Conservation (phyloP, 2,329 filamentous ascomycete genomes). For the Cercospora citrullina region DNA sequence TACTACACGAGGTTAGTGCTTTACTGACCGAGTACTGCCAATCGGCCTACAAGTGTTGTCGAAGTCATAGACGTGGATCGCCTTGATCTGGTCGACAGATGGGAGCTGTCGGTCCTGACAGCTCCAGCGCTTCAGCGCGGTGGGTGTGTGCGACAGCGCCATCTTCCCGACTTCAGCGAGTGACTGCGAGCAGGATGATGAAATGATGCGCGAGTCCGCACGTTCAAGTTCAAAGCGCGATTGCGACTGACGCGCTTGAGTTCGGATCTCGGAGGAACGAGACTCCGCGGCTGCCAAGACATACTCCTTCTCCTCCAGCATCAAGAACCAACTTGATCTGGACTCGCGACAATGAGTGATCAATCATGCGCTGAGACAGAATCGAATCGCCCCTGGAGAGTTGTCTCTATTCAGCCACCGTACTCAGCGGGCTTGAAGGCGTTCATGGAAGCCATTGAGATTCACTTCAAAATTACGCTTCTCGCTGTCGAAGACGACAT, state of each 20-base stretch:
- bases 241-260: background rate
- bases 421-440: too few relatives aligned
- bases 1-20: conserved; percentile 53
- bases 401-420: too few relatives aligned
- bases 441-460: background rate
- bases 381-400: too few relatives aligned
- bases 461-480: background rate
- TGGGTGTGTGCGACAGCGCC: conserved; percentile 56
- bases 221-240: background rate
- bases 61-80: conserved; percentile 94
- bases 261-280: background rate
- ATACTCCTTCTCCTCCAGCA: background rate
- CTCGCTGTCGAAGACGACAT: background rate
- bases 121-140: conserved; percentile 81
- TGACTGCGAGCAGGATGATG: background rate
- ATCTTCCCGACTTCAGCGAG: conserved; percentile 1
- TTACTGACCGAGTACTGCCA: background rate
- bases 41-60: conserved; percentile 78
- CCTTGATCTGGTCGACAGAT: conserved; percentile 67
- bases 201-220: background rate
- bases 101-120: conserved; percentile 72
- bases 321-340: background rate
- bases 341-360: background rate
- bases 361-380: too few relatives aligned
- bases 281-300: background rate